Conservation (phyloP, 768 basidiomycete genomes). For the Phaeolepiota aurea region DNA sequence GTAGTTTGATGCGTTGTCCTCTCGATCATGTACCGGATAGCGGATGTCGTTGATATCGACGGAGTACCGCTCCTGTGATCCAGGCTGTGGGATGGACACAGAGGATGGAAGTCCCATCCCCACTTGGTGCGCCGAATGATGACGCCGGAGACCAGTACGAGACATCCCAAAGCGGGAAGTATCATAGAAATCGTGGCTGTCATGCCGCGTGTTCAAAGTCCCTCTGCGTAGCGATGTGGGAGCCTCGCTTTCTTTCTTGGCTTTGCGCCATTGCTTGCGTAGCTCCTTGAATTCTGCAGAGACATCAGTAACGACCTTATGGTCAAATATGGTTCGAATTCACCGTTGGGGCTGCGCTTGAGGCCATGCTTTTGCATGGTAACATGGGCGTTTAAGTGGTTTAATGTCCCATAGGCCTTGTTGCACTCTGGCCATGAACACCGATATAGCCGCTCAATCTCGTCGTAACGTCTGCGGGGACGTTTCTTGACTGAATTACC, state of each 20-base stretch:
- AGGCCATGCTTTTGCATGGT: constrained; percentile 96
- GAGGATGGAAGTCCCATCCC: constrained; percentile 19
- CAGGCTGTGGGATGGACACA: constrained; percentile 15
- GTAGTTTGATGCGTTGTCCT: constrained; percentile 18
- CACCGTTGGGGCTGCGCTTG: constrained; percentile 86
- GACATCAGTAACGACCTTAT: constrained; percentile 10
- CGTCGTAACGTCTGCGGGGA: constrained; percentile 82
- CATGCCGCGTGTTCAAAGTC: constrained; percentile 19
- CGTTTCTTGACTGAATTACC: constrained; percentile 79
- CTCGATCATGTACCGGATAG: constrained; percentile 21
- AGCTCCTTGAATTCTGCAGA: constrained; percentile 92
- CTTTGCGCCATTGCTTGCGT: constrained; percentile 91
- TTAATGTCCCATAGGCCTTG: constrained; percentile 90
- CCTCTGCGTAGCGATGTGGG: constrained; percentile 21
- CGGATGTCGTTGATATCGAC: constrained; percentile 22
- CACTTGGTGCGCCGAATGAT: constrained; percentile 18
- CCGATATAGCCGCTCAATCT: constrained; percentile 89
- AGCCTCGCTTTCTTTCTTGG: constrained; percentile 67
- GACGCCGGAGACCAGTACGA: constrained; percentile 15
- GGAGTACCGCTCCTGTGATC: constrained; percentile 18
- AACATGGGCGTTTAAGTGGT: constrained; percentile 96
- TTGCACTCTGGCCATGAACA: constrained; percentile 75
- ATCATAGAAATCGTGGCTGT: constrained; percentile 21
- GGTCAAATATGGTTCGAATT: constrained; percentile 18
- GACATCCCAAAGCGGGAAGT: constrained; percentile 19